Percentiles rank a stretch among this genome's conserved stretches.
Conservation (phyloP, 2,329 filamentous ascomycete genomes). For the Penicillium glabrum region DNA sequence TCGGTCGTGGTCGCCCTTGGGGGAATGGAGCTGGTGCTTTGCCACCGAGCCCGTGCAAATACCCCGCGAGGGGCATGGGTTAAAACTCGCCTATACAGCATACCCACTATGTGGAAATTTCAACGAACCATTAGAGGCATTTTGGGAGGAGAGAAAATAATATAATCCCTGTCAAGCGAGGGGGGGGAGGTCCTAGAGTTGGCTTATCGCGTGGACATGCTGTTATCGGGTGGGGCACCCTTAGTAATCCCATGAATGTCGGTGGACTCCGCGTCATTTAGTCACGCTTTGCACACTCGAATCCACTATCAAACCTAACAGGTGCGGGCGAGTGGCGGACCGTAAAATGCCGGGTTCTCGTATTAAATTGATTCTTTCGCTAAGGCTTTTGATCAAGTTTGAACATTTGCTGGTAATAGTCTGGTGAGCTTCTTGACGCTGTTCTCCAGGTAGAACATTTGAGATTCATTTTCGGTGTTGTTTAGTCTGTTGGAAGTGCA, state of each 20-base stretch:
- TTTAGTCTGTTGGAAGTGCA: background rate
- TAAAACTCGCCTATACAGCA: slow-evolving; percentile 11
- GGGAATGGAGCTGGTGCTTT: slow-evolving; percentile 11
- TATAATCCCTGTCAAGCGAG: background rate
- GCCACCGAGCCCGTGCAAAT: background rate
- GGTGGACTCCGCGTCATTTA: slow-evolving; percentile 11
- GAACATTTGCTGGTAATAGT: no score
- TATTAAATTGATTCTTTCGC: background rate
- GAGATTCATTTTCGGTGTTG: no score
- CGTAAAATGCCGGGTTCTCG: background rate
- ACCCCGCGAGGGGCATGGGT: background rate
- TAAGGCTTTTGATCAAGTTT: no score
- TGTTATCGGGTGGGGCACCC: slow-evolving; percentile 1
- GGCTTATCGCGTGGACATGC: slow-evolving; percentile 14
- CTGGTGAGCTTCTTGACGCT: no score
- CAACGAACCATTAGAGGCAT: slow-evolving; percentile 7
- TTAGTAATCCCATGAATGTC: background rate
- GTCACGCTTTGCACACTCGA: background rate
- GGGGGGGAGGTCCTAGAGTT: background rate
- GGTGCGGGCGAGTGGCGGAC: no score
- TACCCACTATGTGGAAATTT: slow-evolving; percentile 4
- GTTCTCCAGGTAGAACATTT: background rate
- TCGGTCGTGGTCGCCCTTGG: background rate
- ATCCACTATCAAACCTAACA: background rate
- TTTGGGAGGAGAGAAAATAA: slow-evolving; percentile 3